Evolutionary conservation across 139 green algal species (phyloP), one percentile per base, ranked within the genome.

Genomic region (Tetraselmis chui): DNA sequence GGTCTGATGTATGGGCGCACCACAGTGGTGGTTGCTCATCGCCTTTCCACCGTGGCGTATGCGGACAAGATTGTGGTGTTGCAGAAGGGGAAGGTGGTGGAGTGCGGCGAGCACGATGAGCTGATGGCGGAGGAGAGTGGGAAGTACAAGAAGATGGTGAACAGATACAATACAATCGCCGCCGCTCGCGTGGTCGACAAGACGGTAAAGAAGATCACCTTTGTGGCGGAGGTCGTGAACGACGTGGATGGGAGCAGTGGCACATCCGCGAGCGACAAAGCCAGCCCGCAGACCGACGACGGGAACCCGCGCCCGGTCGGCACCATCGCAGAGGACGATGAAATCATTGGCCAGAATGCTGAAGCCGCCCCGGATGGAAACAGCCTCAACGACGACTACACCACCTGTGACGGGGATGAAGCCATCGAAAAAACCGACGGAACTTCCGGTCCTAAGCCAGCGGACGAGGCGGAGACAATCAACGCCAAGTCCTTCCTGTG

Each of bases 31-130:
- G 30, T 84, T 25, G 81, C 81, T 23, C 81, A 84, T 32, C 81
- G 81, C 18, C 58, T 84, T 11, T 75, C 22, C 25, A 84, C 81
- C 2, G 32, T 84, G 31, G n/a, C 28, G 28, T n/a, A 84, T 32
- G 74, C 74, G 2, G 81, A 84, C 32, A 80, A 84, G 76, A 84
- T 84, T 45, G 30, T 76, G 1, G 81, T 84, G 25, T n/a, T 84
- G 22, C 2, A 81, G 31, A 75, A 74, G 18, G 81, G 81, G 2
- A 18, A 80, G 18, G 81, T 84, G 22, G 28, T 80, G 28, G 81
- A 84, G 11, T 18, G 29, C 5, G 81, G 81, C 24, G 31, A n/a
- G 2, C 81, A 84, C 81, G 28, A 76, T 2, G 30, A 76, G 28
- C 79, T 82, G 29, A 18, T 67, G 45, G 45, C 45, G 5, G 45